A percentile compares a stretch with the other conserved stretches of the same genome.
Evolutionary conservation across 2,329 filamentous ascomycete species (phyloP).

Genomic region (Calonectria naviculata): DNA sequence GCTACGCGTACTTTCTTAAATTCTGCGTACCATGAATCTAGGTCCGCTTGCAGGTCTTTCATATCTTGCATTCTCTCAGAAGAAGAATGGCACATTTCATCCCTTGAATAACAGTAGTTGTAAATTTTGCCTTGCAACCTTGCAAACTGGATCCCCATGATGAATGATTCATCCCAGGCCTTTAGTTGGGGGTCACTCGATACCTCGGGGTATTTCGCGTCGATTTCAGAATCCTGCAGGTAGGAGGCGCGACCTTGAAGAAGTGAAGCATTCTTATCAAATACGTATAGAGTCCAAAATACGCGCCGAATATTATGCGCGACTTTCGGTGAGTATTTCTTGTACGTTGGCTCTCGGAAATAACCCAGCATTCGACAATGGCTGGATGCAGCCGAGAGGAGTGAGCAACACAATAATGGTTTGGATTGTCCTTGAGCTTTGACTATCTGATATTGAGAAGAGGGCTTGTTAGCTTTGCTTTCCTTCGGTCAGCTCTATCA

Average conservation of each 20-base stretch:
- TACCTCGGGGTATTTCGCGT: slow-evolving; percentile 15
- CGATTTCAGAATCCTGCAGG: slow-evolving; percentile 31
- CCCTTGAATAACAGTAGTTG: not conserved
- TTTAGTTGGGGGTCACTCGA: slow-evolving; percentile 13
- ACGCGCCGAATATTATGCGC: slow-evolving; percentile 23
- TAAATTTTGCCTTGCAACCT: slow-evolving; percentile 25
- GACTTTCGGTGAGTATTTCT: slow-evolving; percentile 19
- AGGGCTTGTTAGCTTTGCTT: not conserved
- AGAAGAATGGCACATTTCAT: not conserved
- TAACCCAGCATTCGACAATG: slow-evolving; percentile 36
- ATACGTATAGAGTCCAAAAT: slow-evolving; percentile 33
- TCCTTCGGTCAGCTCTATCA: fast-evolving
- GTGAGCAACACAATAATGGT: slow-evolving; percentile 21
- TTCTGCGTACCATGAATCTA: slow-evolving; percentile 25
- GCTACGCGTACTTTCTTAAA: slow-evolving; percentile 14
- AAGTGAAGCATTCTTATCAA: slow-evolving; percentile 29
- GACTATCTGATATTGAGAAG: slow-evolving; percentile 15
- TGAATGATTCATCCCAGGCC: slow-evolving; percentile 26
- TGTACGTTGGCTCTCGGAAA: slow-evolving; percentile 27
- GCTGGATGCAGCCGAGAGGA: slow-evolving; percentile 22
- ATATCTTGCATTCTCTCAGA: slow-evolving; percentile 19
- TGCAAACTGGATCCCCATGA: slow-evolving; percentile 22
- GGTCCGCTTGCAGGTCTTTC: slow-evolving; percentile 8
- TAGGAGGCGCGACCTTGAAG: slow-evolving; percentile 27
- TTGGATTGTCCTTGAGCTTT: slow-evolving; percentile 26